Conservation (phyloP, 768 basidiomycete species). For the Lepiota subincarnata region DNA sequence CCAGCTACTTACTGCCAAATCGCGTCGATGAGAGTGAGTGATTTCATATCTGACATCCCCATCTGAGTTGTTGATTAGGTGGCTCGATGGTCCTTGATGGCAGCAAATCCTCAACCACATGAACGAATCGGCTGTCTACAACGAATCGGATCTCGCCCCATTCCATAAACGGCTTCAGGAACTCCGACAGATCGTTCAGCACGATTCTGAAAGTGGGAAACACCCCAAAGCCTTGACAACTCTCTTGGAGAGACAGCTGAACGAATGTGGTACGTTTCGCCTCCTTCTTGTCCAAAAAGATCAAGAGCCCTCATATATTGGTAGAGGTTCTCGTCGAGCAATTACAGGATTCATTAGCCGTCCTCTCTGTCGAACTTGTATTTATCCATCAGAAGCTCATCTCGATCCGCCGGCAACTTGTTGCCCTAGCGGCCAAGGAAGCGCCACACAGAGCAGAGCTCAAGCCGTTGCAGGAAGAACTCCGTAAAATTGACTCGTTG, state of each 20-base stretch:
- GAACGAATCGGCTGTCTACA: slow-evolving; percentile 95
- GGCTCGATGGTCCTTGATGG: slow-evolving; percentile 18
- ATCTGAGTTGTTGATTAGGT: slow-evolving; percentile 4
- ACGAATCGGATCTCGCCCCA: slow-evolving; percentile 83
- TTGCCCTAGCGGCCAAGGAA: slow-evolving; percentile 82
- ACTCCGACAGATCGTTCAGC: slow-evolving; percentile 80
- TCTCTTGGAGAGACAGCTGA: slow-evolving; percentile 85
- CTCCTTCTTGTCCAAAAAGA: background rate
- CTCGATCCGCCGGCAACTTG: slow-evolving; percentile 82
- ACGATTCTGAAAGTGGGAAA: slow-evolving; percentile 75
- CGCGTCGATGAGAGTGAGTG: slow-evolving; percentile 90
- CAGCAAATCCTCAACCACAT: slow-evolving; percentile 94
- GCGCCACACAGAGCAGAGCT: slow-evolving; percentile 82
- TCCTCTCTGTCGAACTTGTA: slow-evolving; percentile 85
- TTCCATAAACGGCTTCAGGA: slow-evolving; percentile 80
- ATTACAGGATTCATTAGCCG: slow-evolving; percentile 80
- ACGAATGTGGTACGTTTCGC: slow-evolving; percentile 78
- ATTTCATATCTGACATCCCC: slow-evolving; percentile 2
- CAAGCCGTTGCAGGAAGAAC: slow-evolving; percentile 86
- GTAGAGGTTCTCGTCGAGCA: slow-evolving; percentile 72
- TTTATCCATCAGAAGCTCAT: slow-evolving; percentile 90
- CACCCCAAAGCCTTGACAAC: slow-evolving; percentile 86
- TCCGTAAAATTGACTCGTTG: slow-evolving; percentile 95
- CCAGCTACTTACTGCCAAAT: slow-evolving; percentile 96
- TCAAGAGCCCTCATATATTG: background rate